Percentiles rank a stretch among this genome's conserved stretches.
Evolutionary conservation across 2,329 filamentous ascomycete species (phyloP).

Genomic region (Cladosporium austrohemisphaericum): DNA sequence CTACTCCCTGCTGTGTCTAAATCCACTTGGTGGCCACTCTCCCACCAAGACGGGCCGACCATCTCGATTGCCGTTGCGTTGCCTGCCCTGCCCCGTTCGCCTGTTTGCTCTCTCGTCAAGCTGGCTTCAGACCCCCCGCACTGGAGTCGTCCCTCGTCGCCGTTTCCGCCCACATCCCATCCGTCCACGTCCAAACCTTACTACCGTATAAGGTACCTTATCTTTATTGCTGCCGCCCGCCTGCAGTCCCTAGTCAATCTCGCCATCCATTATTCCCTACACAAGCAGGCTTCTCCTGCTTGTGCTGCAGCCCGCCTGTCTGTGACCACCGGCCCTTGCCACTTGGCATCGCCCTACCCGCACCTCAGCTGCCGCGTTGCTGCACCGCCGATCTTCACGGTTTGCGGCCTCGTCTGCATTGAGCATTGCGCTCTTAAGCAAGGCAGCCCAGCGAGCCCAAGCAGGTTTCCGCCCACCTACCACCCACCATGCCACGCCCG

Average conservation of each 20-base stretch:
- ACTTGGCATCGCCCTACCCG: slow-evolving; percentile 1
- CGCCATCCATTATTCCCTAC: background rate
- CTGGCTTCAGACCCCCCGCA: no score
- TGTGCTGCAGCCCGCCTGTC: no score
- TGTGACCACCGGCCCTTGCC: background rate
- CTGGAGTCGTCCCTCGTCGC: no score
- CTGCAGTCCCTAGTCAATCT: background rate
- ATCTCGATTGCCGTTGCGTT: no score
- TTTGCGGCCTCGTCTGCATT: slow-evolving; percentile 6
- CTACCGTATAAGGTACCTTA: background rate
- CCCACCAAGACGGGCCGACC: no score
- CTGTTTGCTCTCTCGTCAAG: no score
- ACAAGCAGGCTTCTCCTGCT: background rate
- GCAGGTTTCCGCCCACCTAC: background rate
- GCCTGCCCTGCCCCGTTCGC: background rate
- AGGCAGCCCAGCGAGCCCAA: background rate
- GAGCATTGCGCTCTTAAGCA: no score
- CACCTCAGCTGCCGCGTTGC: background rate
- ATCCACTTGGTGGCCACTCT: no score
- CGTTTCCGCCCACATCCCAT: slow-evolving; percentile 2
- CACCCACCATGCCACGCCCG: slow-evolving; percentile 12
- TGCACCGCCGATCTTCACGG: slow-evolving; percentile 8
- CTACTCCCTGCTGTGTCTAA: no score
- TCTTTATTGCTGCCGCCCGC: background rate
- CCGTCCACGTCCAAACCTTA: background rate